phyloP scores from a whole-genome alignment of 2,329 filamentous ascomycete species.

The Rhynchosporium graminicola region DNA sequence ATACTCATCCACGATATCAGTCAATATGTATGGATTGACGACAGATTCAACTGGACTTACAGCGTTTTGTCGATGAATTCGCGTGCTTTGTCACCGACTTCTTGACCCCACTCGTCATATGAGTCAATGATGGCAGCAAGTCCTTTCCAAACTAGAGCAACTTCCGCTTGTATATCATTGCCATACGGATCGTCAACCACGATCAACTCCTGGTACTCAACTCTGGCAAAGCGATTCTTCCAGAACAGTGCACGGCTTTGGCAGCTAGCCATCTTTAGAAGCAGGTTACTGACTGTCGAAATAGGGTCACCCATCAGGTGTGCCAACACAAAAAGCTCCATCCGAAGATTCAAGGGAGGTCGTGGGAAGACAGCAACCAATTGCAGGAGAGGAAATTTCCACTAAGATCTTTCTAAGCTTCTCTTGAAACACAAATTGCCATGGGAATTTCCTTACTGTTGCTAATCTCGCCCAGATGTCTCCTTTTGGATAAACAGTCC shows the following conservation, averaged over 20 bases:
- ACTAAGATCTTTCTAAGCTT: neutral
- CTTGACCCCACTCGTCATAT: constrained; percentile 18
- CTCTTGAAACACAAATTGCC: neutral
- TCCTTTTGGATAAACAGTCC: constrained; percentile 9
- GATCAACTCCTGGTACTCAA: neutral
- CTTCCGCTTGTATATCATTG: constrained; percentile 64
- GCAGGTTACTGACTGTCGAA: constrained; percentile 14
- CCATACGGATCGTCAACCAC: neutral
- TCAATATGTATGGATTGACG: neutral
- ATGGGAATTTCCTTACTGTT: constrained; percentile 2
- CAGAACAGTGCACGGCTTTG: constrained; percentile 12
- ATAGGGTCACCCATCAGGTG: constrained; percentile 21
- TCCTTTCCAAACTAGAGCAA: constrained; percentile 65
- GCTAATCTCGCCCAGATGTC: constrained; percentile 17
- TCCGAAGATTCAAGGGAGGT: neutral
- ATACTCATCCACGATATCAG: neutral
- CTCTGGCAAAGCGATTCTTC: neutral
- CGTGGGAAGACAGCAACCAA: neutral
- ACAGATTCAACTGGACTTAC: neutral
- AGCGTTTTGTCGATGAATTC: constrained; percentile 4
- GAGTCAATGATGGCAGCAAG: constrained; percentile 15
- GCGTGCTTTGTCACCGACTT: neutral
- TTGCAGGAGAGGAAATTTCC: neutral
- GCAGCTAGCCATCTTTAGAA: constrained; percentile 18
- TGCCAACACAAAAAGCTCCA: constrained; percentile 11